Conservation (phyloP, 257 asterid species). For the Solanum stenotomum region DNA sequence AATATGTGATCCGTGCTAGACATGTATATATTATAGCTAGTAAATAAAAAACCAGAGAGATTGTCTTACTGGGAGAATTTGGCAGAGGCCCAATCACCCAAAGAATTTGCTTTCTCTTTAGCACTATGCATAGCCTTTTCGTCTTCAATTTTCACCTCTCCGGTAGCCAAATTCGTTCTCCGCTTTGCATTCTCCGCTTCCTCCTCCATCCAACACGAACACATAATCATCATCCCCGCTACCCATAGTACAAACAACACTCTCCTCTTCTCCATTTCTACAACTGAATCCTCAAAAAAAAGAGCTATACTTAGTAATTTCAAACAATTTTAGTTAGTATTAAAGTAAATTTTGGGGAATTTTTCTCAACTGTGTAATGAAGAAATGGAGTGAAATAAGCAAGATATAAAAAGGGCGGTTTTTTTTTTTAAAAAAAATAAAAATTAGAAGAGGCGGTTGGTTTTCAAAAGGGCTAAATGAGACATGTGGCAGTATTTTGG, state of each 20-base stretch:
- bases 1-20: too few species aligned
- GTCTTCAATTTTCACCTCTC: not conserved
- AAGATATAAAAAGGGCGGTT: not conserved
- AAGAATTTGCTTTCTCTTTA: constrained; percentile 20
- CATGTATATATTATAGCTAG: too few species aligned
- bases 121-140: constrained; percentile 7
- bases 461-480: not conserved
- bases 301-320: not conserved
- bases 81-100: constrained; percentile 39
- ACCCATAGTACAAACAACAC: constrained; percentile 2
- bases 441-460: not conserved
- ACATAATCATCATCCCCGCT: not conserved
- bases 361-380: not conserved
- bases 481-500: not conserved
- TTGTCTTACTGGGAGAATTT: constrained; percentile 2
- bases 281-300: not conserved
- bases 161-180: not conserved
- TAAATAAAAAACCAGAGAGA: too few species aligned
- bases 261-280: constrained; percentile 6
- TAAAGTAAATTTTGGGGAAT: too few species aligned
- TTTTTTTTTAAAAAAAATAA: too few species aligned
- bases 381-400: not conserved
- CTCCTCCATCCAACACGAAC: not conserved
- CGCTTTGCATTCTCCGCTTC: not conserved
- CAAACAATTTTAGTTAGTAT: not conserved